Evolutionary conservation across 2,329 filamentous ascomycete species (phyloP).

Genomic region (Rachicladosporium sp.): DNA sequence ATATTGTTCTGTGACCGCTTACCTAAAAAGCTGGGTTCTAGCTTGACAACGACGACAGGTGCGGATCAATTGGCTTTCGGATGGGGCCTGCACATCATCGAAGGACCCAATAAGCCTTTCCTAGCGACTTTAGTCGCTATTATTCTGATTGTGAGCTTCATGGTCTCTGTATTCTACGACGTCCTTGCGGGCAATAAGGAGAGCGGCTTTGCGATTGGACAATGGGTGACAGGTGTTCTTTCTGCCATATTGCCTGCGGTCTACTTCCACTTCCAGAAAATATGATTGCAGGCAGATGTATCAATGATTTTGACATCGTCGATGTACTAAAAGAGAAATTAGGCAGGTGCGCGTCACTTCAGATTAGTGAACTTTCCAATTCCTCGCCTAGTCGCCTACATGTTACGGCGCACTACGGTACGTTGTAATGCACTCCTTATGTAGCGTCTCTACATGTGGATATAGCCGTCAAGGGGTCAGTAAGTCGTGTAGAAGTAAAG

Average conservation of each 20-base stretch:
- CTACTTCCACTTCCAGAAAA: neutral
- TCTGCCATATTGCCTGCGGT: neutral
- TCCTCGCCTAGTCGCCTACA: no score
- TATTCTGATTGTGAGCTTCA: neutral
- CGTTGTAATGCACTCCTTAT: no score
- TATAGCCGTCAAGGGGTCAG: no score
- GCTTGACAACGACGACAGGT: neutral
- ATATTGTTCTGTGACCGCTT: neutral
- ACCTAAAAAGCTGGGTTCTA: neutral
- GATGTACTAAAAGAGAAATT: no score
- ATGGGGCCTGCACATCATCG: neutral
- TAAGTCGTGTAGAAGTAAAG: no score
- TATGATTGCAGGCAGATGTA: no score
- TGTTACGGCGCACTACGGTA: no score
- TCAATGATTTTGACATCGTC: no score
- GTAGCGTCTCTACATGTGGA: no score
- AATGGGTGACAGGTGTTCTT: neutral
- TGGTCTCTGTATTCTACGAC: neutral
- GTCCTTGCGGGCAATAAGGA: neutral
- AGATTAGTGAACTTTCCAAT: no score
- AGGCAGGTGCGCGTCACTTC: no score
- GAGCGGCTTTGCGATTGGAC: neutral
- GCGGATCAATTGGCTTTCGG: neutral
- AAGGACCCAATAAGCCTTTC: conserved; percentile 1
- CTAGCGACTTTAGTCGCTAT: neutral